Conservation (phyloP, 169 alveolate species). For the Cryptosporidium ubiquitum region DNA sequence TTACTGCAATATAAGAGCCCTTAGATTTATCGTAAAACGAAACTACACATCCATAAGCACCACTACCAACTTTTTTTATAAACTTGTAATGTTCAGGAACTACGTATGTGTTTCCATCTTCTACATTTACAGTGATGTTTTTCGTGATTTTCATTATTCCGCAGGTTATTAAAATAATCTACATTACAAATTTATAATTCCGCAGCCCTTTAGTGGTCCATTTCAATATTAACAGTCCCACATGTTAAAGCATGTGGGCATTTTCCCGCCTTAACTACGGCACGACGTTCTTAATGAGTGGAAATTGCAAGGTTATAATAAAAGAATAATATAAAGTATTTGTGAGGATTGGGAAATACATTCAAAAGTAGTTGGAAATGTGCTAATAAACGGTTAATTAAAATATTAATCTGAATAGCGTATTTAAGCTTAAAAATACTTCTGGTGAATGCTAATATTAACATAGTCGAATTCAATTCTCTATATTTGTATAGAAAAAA, state of each 20-base stretch:
- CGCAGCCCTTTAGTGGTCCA: neutral
- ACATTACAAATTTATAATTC: conserved; percentile 21
- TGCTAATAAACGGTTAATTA: too few relatives aligned
- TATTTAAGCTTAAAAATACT: too few relatives aligned
- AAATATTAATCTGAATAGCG: neutral
- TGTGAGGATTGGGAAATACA: too few relatives aligned
- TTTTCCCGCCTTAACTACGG: conserved; percentile 61
- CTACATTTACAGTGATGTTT: conserved; percentile 41
- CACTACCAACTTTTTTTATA: conserved; percentile 79
- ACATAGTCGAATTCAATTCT: too few relatives aligned
- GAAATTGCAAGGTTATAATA: neutral
- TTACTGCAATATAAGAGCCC: conserved; percentile 84
- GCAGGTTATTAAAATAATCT: neutral
- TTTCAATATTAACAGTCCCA: conserved; percentile 39
- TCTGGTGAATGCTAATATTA: neutral
- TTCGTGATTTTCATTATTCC: conserved; percentile 41
- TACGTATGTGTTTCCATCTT: conserved; percentile 36
- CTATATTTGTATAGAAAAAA: neutral
- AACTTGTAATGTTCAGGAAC: conserved; percentile 71
- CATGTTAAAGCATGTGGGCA: conserved; percentile 72
- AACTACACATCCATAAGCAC: conserved; percentile 84
- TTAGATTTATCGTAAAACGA: conserved; percentile 76
- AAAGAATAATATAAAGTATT: too few relatives aligned
- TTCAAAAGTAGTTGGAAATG: neutral
- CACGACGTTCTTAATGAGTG: conserved; percentile 64